phyloP scores from a whole-genome alignment of 768 basidiomycete genomes.

The Suillus plorans region DNA sequence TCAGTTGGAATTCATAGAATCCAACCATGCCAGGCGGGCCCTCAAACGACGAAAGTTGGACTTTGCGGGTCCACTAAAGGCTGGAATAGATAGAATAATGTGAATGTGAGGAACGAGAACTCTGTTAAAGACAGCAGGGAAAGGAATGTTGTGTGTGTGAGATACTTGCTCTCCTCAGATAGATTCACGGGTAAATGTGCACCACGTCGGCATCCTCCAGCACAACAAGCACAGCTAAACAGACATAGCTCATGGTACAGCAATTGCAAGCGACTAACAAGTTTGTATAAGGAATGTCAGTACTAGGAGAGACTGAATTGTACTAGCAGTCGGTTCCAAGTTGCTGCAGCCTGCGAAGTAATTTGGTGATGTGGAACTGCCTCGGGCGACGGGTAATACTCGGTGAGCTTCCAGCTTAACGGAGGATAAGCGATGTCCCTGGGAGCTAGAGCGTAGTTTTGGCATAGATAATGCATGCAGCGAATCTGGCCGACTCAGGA shows the following conservation, averaged over 20 bases:
- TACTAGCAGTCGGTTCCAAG: background rate
- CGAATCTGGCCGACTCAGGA: too few species aligned
- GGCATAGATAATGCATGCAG: background rate
- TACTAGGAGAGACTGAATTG: background rate
- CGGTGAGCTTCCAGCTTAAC: background rate
- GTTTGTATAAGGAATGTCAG: background rate
- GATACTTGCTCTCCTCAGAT: background rate
- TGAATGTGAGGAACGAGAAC: too few species aligned
- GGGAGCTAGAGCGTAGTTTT: background rate
- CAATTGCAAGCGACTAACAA: too few species aligned
- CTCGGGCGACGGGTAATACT: background rate
- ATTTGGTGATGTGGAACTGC: background rate
- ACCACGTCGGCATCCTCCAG: background rate
- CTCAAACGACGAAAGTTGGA: background rate
- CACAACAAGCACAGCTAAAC: background rate
- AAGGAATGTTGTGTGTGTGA: background rate
- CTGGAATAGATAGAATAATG: background rate
- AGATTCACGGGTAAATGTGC: background rate
- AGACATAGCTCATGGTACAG: background rate
- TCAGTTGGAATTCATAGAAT: constrained; percentile 44
- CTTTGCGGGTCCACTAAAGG: background rate
- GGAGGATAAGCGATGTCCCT: background rate
- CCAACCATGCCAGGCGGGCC: constrained; percentile 19
- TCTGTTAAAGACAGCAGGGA: background rate
- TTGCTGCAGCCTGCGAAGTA: background rate